A percentile compares a stretch with the other conserved stretches of the same genome.
Evolutionary conservation across 1,284 basidiomycete genomes (phyloP).

Genomic region (Ganoderma resinaceum): DNA sequence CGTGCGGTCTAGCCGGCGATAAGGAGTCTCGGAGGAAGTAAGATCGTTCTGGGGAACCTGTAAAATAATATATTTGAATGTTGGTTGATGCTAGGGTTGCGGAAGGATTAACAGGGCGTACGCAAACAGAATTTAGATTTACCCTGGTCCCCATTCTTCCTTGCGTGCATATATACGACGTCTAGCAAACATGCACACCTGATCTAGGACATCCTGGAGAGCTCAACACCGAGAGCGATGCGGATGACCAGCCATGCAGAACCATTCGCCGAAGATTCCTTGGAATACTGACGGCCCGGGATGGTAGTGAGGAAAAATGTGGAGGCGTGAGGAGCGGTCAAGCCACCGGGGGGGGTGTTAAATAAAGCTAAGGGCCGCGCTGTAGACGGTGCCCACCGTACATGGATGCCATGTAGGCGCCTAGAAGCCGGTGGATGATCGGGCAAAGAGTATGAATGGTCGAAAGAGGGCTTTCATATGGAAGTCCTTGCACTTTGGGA

Average conservation of each 20-base stretch:
- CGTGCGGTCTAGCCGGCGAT: slow-evolving; percentile 72
- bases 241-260: slow-evolving; percentile 69
- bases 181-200: slow-evolving; percentile 68
- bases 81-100: neutral
- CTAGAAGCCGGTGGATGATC: slow-evolving; percentile 51
- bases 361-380: slow-evolving; percentile 44
- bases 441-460: slow-evolving; percentile 51
- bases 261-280: slow-evolving; percentile 53
- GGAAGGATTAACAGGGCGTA: slow-evolving; percentile 18
- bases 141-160: slow-evolving; percentile 57
- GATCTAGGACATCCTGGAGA: slow-evolving; percentile 58
- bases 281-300: slow-evolving; percentile 67
- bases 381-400: slow-evolving; percentile 61
- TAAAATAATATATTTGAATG: slow-evolving; percentile 47
- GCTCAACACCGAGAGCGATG: slow-evolving; percentile 66
- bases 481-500: slow-evolving; percentile 45
- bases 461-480: slow-evolving; percentile 47
- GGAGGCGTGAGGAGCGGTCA: neutral
- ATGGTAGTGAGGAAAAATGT: slow-evolving; percentile 71
- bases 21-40: slow-evolving; percentile 67
- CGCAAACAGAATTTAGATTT: slow-evolving; percentile 59
- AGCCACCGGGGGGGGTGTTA: neutral
- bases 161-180: slow-evolving; percentile 56
- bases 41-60: slow-evolving; percentile 62
- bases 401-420: slow-evolving; percentile 56